phyloP scores from a whole-genome alignment of 2,329 filamentous ascomycete genomes.

The Microthyrium microscopicum region DNA sequence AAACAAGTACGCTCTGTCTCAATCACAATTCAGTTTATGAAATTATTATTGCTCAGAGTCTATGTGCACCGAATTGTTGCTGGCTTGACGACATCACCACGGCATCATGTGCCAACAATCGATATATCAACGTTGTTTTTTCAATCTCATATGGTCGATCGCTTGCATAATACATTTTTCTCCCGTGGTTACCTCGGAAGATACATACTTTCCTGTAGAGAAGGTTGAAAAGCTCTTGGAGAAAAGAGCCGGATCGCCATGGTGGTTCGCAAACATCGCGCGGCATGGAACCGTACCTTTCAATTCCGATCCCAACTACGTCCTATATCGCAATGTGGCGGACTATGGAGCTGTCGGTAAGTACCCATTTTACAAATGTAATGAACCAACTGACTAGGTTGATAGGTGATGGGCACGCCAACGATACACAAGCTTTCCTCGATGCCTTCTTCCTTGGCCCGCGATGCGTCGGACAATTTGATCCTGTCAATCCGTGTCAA shows the following conservation, averaged over 20 bases:
- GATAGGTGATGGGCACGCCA: constrained; percentile 14
- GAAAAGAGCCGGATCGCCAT: constrained; percentile 12
- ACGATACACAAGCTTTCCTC: constrained; percentile 19
- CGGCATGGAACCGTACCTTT: constrained; percentile 25
- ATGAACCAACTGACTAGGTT: neutral
- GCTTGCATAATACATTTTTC: neutral
- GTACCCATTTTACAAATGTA: constrained; percentile 13
- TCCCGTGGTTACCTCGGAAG: neutral
- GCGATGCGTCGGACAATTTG: constrained; percentile 12
- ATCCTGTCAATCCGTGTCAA: constrained; percentile 9
- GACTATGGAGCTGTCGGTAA: constrained; percentile 25
- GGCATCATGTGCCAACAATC: no score
- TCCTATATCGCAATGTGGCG: constrained; percentile 26
- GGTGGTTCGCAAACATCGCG: constrained; percentile 25
- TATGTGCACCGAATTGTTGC: neutral
- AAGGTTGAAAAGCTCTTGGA: neutral
- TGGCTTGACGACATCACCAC: no score
- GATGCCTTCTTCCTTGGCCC: constrained; percentile 15
- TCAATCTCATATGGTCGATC: neutral
- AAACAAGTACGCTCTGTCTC: no score
- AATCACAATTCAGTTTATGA: no score
- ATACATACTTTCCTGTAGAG: neutral
- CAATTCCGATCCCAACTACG: constrained; percentile 23
- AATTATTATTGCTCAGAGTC: no score
- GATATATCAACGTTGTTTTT: neutral